These are phyloP conservation scores for Lasiodiplodia gonubiensis DNA, from an alignment of 2,329 filamentous ascomycete genomes.

Conservation along the genomic window DNA sequence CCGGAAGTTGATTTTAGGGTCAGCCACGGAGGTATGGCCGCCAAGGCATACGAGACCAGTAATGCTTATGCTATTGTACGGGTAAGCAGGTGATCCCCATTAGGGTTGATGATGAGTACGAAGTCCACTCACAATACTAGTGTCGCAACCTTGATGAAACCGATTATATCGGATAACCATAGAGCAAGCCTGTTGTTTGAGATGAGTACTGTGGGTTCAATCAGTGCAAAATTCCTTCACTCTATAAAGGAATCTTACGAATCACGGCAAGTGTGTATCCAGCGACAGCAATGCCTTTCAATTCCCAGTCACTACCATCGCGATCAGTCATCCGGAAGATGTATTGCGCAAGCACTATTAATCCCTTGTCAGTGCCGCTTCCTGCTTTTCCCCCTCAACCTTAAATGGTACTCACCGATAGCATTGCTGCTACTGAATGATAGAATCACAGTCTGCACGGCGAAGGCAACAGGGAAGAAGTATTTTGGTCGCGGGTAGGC, in stretches of 20 bases:
- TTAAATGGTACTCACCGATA: slow-evolving; percentile 51
- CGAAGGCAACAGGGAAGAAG: slow-evolving; percentile 59
- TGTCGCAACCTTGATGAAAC: slow-evolving; percentile 64
- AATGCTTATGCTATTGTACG: slow-evolving; percentile 34
- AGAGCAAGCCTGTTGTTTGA: slow-evolving; percentile 65
- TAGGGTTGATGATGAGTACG: no score
- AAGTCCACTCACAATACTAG: slow-evolving; percentile 56
- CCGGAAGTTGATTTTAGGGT: slow-evolving; percentile 38
- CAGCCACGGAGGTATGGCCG: slow-evolving; percentile 37
- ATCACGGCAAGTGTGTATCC: slow-evolving; percentile 65
- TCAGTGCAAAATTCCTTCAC: background rate
- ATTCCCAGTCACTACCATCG: slow-evolving; percentile 63
- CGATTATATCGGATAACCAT: slow-evolving; percentile 62
- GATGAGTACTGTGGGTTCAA: slow-evolving; percentile 46
- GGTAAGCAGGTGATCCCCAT: background rate
- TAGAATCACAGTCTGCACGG: slow-evolving; percentile 61
- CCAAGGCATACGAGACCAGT: slow-evolving; percentile 41
- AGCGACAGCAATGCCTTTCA: slow-evolving; percentile 70
- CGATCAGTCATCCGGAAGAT: slow-evolving; percentile 63
- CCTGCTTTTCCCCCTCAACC: no score
- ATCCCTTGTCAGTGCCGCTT: slow-evolving; percentile 30
- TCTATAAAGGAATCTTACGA: slow-evolving; percentile 44
- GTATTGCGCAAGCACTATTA: slow-evolving; percentile 56
- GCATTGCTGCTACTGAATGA: slow-evolving; percentile 71
- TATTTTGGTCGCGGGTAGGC: slow-evolving; percentile 68